Evolutionary conservation across 352 stramenopile species (phyloP), one percentile per base, ranked within the genome.

Genomic region (Stramenopiles sp.): DNA sequence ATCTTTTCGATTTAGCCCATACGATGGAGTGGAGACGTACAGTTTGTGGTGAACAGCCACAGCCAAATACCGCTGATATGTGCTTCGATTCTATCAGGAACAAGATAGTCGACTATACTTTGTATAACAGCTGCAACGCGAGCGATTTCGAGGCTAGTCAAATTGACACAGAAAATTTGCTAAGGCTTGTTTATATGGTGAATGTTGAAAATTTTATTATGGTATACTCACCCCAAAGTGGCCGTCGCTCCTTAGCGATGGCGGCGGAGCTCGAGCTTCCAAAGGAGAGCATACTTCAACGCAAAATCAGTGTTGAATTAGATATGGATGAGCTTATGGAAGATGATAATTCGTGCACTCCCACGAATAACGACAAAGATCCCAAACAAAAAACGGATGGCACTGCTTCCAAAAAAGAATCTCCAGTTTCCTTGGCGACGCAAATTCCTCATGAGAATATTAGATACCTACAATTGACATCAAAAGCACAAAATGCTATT

Each of bases 181-280:
- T 78, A 33, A 78, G 71, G 31, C 71, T 78, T 78, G 31, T 78
- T 14, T 78, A 78, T 78, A 8, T 78, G 22, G 8, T 78, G 4
- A 78, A 78, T 33, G 71, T 78, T 33, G 71, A 78, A 33, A 78
- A 78, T 78, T 78, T 78, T 33, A 33, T 78, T 14, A 33, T 78
- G 30, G 8, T 33, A 14, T 78, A 78, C 22, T 78, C 71, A 14
- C 71, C 71, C 14, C 71, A 78, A 31, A 78, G 30, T 14, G 71
- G 71, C 1, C 14, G 39, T 55, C 39, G 39, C 14, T 55, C 39
- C 4, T 14, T 55, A 14, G 39, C 39, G 4, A 55, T 55, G 39
- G 4, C 14, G 39, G 14, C 39, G 4, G 39, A 55, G 39, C 4
- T 55, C 14, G 39, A 55, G 4, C 39, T 14, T 14, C 39, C 39